These are phyloP conservation scores for Aspergillus ostianus DNA, from an alignment of 495 filamentous ascomycete genomes.

Conservation along the genomic window DNA sequence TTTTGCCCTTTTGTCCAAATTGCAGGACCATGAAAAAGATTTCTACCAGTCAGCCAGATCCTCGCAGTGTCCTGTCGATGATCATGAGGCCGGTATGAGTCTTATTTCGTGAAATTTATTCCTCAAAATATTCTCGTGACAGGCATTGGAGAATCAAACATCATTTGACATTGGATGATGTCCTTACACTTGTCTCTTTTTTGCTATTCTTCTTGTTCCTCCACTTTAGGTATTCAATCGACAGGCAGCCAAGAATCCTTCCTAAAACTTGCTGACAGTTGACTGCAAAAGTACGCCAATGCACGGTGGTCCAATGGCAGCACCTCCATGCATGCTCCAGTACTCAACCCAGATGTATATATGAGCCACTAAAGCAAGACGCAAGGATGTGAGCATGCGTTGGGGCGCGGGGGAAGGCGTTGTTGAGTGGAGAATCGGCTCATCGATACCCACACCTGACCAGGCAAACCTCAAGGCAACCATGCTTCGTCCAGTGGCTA, in stretches of 20 bases:
- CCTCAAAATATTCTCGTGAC: background rate
- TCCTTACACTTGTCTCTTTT: background rate
- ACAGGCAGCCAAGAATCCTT: background rate
- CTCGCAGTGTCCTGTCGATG: background rate
- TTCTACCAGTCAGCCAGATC: background rate
- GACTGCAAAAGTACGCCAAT: background rate
- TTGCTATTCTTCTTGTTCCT: background rate
- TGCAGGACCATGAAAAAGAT: background rate
- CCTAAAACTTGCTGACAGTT: background rate
- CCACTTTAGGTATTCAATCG: background rate
- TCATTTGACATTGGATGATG: background rate
- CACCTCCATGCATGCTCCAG: no score
- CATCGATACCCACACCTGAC: background rate
- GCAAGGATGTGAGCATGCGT: background rate
- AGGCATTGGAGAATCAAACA: background rate
- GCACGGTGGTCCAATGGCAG: no score
- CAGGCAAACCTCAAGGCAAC: slow-evolving; percentile 15
- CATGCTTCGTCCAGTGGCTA: slow-evolving; percentile 31
- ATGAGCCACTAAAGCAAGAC: no score
- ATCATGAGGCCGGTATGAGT: background rate
- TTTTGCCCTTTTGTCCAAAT: background rate
- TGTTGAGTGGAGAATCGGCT: background rate
- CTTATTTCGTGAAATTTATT: background rate
- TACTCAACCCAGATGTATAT: no score
- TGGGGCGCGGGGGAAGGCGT: background rate